phyloP scores from a whole-genome alignment of 106 monocot genomes.

The Narthecium ossifragum region DNA sequence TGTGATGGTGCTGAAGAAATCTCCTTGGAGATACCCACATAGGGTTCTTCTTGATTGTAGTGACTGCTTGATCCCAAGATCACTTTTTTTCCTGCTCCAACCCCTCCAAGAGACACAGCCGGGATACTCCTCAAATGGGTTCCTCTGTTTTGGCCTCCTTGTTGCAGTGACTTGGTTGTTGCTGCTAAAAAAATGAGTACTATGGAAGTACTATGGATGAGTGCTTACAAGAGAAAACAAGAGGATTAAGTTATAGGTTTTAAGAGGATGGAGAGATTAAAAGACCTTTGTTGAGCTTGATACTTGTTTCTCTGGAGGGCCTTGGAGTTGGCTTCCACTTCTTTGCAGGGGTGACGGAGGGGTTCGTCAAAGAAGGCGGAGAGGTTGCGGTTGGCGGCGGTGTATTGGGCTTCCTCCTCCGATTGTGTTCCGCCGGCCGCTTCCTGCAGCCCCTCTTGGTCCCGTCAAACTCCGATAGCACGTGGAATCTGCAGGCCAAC shows the following conservation, averaged over 20 bases:
- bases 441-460: constrained; percentile 28
- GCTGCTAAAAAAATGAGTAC: background rate
- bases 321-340: background rate
- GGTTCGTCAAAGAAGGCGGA: background rate
- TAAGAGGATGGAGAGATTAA: background rate
- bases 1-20: no score
- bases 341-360: no score
- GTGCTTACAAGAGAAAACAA: no score
- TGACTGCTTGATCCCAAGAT: no score
- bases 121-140: background rate
- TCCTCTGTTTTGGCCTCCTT: no score
- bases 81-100: no score
- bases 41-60: background rate
- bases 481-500: constrained; percentile 15
- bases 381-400: background rate
- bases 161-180: background rate
- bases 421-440: constrained; percentile 28
- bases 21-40: background rate
- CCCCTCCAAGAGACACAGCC: background rate
- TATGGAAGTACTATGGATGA: no score
- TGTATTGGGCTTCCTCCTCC: constrained; percentile 13
- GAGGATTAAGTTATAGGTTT: background rate
- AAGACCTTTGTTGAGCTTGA: background rate
- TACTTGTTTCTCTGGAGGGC: background rate
- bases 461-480: constrained; percentile 24